phyloP scores from a whole-genome alignment of 345 rosid species.

The Erysimum cheiranthoides region DNA sequence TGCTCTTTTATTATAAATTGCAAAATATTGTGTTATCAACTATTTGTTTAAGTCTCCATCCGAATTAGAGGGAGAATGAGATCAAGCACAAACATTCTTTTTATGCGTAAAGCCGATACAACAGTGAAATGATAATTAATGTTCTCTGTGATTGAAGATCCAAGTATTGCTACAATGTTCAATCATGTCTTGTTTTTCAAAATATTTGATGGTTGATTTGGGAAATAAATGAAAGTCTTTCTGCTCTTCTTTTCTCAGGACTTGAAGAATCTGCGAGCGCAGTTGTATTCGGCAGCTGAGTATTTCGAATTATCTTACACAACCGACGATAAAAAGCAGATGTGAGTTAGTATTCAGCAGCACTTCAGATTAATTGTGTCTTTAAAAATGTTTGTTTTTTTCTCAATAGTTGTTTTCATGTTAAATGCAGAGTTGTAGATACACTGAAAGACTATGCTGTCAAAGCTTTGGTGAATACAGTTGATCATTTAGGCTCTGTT shows the following conservation, averaged over 20 bases:
- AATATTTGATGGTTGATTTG: not conserved
- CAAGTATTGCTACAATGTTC: not conserved
- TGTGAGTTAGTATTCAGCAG: constrained; percentile 55
- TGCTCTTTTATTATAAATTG: not conserved
- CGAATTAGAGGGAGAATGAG: not conserved
- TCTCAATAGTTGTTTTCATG: not conserved
- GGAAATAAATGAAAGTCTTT: not conserved
- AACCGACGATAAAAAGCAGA: constrained; percentile 78
- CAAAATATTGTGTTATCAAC: not conserved
- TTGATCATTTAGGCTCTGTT: constrained; percentile 96
- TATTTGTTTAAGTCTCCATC: not conserved
- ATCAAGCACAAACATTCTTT: not conserved
- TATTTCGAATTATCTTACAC: constrained; percentile 88
- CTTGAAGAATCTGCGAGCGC: constrained; percentile 81
- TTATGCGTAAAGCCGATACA: not conserved
- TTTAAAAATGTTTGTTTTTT: not conserved
- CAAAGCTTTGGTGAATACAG: constrained; percentile 91
- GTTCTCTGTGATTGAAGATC: not conserved
- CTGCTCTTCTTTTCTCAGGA: constrained; percentile 55
- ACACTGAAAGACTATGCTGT: constrained; percentile 89
- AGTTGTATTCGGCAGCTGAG: constrained; percentile 94
- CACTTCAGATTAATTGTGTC: not conserved
- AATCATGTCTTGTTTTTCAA: not conserved
- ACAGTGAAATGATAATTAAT: not conserved
- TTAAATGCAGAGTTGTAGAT: constrained; percentile 77